A percentile compares a stretch with the other conserved stretches of the same genome.
Conservation (phyloP, 768 basidiomycete genomes). For the Tulasnella sp. region DNA sequence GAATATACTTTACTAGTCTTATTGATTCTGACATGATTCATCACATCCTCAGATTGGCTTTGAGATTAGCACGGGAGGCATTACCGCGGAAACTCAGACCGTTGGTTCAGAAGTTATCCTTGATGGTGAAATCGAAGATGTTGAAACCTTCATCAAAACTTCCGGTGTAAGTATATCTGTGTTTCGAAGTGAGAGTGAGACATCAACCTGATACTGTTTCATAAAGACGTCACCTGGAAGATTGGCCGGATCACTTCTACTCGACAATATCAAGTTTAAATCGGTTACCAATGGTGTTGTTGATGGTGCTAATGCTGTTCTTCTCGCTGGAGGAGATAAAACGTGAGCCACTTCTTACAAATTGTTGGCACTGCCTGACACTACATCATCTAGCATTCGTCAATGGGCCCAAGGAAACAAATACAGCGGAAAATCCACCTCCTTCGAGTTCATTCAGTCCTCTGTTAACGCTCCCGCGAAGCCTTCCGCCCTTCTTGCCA, state of each 20-base stretch:
- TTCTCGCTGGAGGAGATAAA: conserved; percentile 35
- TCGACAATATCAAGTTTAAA: conserved; percentile 48
- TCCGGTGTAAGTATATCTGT: conserved; percentile 26
- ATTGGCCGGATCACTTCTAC: conserved; percentile 46
- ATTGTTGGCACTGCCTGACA: background rate
- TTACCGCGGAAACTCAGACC: conserved; percentile 27
- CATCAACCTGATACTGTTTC: background rate
- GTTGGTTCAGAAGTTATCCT: conserved; percentile 52
- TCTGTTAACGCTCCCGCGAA: conserved; percentile 39
- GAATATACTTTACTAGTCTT: background rate
- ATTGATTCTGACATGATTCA: background rate
- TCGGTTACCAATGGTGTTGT: conserved; percentile 53
- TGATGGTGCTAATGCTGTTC: conserved; percentile 36
- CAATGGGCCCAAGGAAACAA: conserved; percentile 73
- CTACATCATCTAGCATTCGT: conserved; percentile 42
- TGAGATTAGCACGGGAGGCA: conserved; percentile 5
- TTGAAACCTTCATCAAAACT: conserved; percentile 46
- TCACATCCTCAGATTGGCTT: conserved; percentile 1
- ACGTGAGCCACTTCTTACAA: background rate
- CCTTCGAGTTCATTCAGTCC: conserved; percentile 39
- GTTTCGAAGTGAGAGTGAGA: background rate
- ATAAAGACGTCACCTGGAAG: conserved; percentile 22
- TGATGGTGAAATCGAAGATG: conserved; percentile 46
- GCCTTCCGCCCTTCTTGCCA: conserved; percentile 42
- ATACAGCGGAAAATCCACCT: conserved; percentile 38